These are phyloP conservation scores for Priceomyces carsonii DNA, from an alignment of 805 yeast genomes.

Conservation along the genomic window DNA sequence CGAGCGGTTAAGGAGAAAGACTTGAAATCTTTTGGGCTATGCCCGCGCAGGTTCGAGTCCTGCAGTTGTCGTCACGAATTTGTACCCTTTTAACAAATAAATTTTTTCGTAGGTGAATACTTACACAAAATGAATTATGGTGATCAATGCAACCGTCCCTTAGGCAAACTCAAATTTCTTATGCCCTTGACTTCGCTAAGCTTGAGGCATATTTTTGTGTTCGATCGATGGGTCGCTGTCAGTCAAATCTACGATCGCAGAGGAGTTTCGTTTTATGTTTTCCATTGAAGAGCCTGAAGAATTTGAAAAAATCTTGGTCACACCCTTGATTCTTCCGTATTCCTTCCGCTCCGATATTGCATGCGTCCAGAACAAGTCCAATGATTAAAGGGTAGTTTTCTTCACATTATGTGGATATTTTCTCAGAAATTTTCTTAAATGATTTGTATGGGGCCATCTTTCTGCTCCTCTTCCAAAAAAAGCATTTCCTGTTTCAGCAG, in stretches of 20 bases:
- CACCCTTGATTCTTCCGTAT: constrained; percentile 39
- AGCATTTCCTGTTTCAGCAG: constrained; percentile 38
- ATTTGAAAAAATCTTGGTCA: constrained; percentile 68
- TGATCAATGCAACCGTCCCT: too few relatives aligned
- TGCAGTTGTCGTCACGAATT: constrained; percentile 49
- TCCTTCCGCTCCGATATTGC: constrained; percentile 68
- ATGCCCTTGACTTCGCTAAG: too few relatives aligned
- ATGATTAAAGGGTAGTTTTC: constrained; percentile 57
- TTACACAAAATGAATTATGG: too few relatives aligned
- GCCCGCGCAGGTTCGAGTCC: constrained; percentile 54
- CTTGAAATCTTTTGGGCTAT: constrained; percentile 50
- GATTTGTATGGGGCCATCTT: constrained; percentile 56
- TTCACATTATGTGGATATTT: constrained; percentile 55
- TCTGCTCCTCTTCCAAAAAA: constrained; percentile 57
- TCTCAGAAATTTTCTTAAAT: constrained; percentile 53
- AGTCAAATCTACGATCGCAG: constrained; percentile 43
- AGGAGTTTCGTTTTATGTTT: constrained; percentile 64
- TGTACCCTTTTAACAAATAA: too few relatives aligned
- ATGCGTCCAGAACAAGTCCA: constrained; percentile 44
- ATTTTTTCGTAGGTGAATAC: too few relatives aligned
- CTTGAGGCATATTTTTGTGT: too few relatives aligned
- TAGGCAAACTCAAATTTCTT: too few relatives aligned
- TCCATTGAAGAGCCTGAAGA: constrained; percentile 69
- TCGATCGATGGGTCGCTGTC: too few relatives aligned
- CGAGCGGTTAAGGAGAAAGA: constrained; percentile 51